These are phyloP conservation scores for Hagleromyces aurorensis DNA, from an alignment of 805 yeast species.

Conservation along the genomic window DNA sequence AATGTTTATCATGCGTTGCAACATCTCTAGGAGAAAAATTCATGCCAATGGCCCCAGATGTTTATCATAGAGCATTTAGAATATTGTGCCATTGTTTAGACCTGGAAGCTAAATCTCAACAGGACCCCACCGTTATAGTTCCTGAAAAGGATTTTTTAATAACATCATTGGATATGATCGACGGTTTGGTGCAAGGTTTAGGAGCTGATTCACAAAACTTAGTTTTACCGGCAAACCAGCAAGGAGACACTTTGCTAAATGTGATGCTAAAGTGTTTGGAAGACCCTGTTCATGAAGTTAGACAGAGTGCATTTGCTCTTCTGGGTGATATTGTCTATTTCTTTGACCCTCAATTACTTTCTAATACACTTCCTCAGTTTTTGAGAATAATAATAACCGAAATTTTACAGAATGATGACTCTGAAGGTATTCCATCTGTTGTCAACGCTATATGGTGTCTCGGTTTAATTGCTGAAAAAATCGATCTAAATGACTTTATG, in stretches of 20 bases:
- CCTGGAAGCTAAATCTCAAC: constrained; percentile 51
- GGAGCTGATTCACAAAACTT: constrained; percentile 50
- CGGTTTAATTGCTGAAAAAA: constrained; percentile 73
- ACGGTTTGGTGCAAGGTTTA: constrained; percentile 88
- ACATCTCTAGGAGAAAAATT: constrained; percentile 77
- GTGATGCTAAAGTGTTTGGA: constrained; percentile 62
- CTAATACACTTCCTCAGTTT: constrained; percentile 35
- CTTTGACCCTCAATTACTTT: constrained; percentile 32
- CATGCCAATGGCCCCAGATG: constrained; percentile 83
- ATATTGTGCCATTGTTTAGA: constrained; percentile 64
- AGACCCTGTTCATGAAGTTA: constrained; percentile 76
- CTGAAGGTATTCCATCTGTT: constrained; percentile 28
- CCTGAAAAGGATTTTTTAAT: constrained; percentile 90
- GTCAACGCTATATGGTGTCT: constrained; percentile 86
- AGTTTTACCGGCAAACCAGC: constrained; percentile 25
- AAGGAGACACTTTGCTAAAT: constrained; percentile 42
- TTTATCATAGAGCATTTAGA: constrained; percentile 67
- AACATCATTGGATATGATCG: constrained; percentile 81
- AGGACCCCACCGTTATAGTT: constrained; percentile 58
- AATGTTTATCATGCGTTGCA: constrained; percentile 88
- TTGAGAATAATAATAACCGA: constrained; percentile 64
- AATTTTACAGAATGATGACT: constrained; percentile 38
- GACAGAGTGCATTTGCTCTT: constrained; percentile 86
- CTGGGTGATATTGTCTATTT: constrained; percentile 80
- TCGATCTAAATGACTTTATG: constrained; percentile 25